Conservation (phyloP, 2,329 filamentous ascomycete species). For the Sporothrix globosa region DNA sequence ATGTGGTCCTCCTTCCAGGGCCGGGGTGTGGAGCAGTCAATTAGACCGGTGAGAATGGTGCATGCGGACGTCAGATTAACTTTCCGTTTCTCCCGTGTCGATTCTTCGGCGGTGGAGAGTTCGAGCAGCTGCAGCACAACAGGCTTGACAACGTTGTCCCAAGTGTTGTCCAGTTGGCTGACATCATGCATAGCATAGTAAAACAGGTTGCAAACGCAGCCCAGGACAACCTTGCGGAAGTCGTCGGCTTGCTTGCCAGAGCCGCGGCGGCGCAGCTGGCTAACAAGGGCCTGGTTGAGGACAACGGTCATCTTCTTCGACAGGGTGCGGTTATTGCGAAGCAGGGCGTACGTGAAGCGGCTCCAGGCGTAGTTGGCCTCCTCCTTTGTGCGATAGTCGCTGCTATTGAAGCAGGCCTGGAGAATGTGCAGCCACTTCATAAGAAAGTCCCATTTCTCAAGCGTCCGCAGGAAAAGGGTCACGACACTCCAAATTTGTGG, state of each 20-base stretch:
- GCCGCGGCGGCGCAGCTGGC: conserved; percentile 67
- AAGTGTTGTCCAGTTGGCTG: conserved; percentile 72
- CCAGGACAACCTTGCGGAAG: conserved; percentile 61
- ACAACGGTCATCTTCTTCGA: conserved; percentile 54
- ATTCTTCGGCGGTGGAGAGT: conserved; percentile 45
- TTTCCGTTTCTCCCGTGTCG: conserved; percentile 39
- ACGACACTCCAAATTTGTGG: conserved; percentile 89
- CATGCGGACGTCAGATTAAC: conserved; percentile 63
- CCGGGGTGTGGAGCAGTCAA: conserved; percentile 61
- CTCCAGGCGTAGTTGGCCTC: conserved; percentile 87
- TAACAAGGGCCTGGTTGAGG: conserved; percentile 68
- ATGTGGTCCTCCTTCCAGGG: conserved; percentile 77
- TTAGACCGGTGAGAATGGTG: conserved; percentile 71
- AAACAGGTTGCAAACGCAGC: conserved; percentile 76
- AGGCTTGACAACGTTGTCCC: conserved; percentile 73
- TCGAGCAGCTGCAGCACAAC: conserved; percentile 63
- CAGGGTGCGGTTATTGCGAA: conserved; percentile 63
- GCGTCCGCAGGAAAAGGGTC: conserved; percentile 73
- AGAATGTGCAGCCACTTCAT: conserved; percentile 76
- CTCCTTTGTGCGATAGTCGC: conserved; percentile 68
- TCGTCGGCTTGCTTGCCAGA: conserved; percentile 60
- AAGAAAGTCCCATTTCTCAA: conserved; percentile 72
- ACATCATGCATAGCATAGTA: conserved; percentile 76
- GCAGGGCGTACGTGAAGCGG: conserved; percentile 74
- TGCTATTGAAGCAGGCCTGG: conserved; percentile 80